Evolutionary conservation across 2,329 filamentous ascomycete genomes (phyloP).

Genomic region (Colletotrichum cereale): DNA sequence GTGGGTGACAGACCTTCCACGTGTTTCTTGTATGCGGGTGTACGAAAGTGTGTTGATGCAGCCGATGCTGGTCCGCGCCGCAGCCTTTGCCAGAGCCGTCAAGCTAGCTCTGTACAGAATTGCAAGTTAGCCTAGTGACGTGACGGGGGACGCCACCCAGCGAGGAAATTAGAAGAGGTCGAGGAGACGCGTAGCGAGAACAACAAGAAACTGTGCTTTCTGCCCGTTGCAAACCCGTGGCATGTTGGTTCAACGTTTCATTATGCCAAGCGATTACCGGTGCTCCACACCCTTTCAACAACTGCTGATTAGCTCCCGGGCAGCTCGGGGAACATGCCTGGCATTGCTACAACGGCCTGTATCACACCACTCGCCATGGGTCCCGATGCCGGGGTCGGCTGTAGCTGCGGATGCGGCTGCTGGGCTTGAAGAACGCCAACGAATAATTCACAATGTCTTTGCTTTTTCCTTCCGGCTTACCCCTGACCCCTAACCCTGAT

Average conservation of each 20-base stretch:
- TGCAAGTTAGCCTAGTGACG: not conserved
- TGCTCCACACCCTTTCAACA: conserved; percentile 15
- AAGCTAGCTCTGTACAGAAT: not conserved
- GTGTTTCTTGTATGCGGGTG: conserved; percentile 2
- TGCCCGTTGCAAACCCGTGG: conserved; percentile 13
- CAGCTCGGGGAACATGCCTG: conserved; percentile 15
- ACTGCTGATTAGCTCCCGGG: not conserved
- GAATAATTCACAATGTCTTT: conserved; percentile 13
- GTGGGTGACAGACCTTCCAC: not conserved
- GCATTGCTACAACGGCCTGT: conserved; percentile 17
- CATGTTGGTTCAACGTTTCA: conserved; percentile 23
- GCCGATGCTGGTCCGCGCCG: not conserved
- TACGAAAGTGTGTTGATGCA: not conserved
- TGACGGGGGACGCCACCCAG: conserved; percentile 10
- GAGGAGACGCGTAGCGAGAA: conserved; percentile 5
- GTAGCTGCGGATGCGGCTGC: conserved; percentile 14
- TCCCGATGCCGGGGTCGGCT: not conserved
- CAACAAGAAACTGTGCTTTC: not conserved
- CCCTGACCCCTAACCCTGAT: conserved; percentile 10
- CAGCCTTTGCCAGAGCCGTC: not conserved
- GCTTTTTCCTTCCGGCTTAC: conserved; percentile 1
- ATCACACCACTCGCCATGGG: conserved; percentile 18
- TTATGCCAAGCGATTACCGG: conserved; percentile 9
- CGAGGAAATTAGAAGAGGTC: conserved; percentile 15
- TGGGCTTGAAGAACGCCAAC: conserved; percentile 19